Evolutionary conservation across 345 rosid genomes (phyloP).

Genomic region (Gossypium bickii): DNA sequence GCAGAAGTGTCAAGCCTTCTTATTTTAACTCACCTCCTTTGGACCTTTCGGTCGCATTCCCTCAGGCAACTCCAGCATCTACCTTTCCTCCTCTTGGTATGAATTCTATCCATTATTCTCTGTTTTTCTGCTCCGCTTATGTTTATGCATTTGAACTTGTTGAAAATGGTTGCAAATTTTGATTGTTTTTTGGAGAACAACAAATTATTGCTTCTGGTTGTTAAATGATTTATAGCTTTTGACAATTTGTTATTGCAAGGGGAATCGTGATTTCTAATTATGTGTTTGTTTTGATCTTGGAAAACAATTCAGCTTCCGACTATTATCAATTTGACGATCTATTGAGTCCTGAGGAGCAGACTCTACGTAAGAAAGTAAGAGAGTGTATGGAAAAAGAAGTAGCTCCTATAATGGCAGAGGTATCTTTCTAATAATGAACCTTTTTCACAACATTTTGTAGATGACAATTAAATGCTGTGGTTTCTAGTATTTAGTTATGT

Average conservation of each 20-base stretch:
- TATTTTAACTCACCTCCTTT: constrained; percentile 55
- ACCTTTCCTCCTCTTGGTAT: constrained; percentile 76
- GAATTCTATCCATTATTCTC: constrained; percentile 2
- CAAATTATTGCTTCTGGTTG: neutral
- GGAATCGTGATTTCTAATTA: neutral
- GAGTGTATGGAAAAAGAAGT: constrained; percentile 87
- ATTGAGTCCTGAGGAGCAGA: constrained; percentile 76
- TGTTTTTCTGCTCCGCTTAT: neutral
- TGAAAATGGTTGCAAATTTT: neutral
- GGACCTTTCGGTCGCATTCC: constrained; percentile 81
- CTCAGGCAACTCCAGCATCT: constrained; percentile 96
- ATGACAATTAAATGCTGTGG: constrained; percentile 3
- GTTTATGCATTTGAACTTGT: neutral
- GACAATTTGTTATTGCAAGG: neutral
- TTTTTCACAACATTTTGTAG: neutral
- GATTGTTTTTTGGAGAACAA: neutral
- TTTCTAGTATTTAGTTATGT: neutral
- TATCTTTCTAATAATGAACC: constrained; percentile 39
- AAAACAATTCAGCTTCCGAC: constrained; percentile 62
- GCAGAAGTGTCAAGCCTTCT: constrained; percentile 40
- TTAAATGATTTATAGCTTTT: constrained; percentile 2
- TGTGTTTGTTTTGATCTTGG: neutral
- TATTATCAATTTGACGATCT: constrained; percentile 74
- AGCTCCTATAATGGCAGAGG: constrained; percentile 88
- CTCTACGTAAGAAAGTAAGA: constrained; percentile 57